Evolutionary conservation across 805 yeast species (phyloP).

Genomic region (Spathaspora hagerdaliae): DNA sequence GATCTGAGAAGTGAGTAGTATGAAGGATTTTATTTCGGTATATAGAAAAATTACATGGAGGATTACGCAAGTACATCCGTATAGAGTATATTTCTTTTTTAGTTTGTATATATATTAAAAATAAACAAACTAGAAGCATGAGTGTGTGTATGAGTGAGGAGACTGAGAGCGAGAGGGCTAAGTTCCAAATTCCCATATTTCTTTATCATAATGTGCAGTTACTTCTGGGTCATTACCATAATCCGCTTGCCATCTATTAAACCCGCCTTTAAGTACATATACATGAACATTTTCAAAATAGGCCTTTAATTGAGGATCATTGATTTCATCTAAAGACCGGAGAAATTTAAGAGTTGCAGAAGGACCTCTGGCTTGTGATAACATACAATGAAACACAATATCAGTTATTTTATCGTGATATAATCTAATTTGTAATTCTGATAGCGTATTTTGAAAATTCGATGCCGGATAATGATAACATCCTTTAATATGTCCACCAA

Average conservation of each 20-base stretch:
- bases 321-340: conserved; percentile 38
- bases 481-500: conserved; percentile 70
- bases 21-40: no score
- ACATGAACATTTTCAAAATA: conserved; percentile 42
- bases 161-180: neutral
- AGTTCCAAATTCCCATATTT: conserved; percentile 24
- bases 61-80: no score
- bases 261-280: conserved; percentile 81
- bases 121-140: no score
- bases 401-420: conserved; percentile 33
- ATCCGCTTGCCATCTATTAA: conserved; percentile 71
- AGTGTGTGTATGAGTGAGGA: neutral
- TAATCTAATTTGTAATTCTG: conserved; percentile 33
- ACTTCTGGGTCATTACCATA: conserved; percentile 65
- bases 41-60: no score
- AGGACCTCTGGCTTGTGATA: conserved; percentile 92
- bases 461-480: conserved; percentile 55
- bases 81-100: no score
- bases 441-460: conserved; percentile 35
- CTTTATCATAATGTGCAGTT: conserved; percentile 48
- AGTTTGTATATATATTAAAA: no score
- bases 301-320: conserved; percentile 17
- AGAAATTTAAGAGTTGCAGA: conserved; percentile 66
- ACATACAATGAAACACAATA: conserved; percentile 86
- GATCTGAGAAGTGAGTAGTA: conserved; percentile 7